phyloP scores from a whole-genome alignment of 2,329 filamentous ascomycete species.

The Calonectria montana region DNA sequence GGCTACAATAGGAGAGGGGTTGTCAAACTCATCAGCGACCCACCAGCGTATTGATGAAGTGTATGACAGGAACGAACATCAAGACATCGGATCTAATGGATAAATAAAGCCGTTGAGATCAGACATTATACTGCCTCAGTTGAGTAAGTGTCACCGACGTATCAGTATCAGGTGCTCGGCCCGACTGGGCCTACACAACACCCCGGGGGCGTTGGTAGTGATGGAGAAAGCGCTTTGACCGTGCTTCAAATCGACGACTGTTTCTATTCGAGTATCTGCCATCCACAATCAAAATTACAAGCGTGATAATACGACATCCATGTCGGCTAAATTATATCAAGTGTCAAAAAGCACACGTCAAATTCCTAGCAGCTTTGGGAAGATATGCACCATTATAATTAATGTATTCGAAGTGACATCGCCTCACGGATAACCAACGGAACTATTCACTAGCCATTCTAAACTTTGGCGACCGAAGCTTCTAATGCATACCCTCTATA shows the following conservation, averaged over 20 bases:
- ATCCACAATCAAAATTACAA: no score
- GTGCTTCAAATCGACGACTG: not conserved
- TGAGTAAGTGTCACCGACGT: not conserved
- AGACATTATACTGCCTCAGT: not conserved
- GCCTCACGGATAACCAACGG: conserved; percentile 33
- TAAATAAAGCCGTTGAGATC: not conserved
- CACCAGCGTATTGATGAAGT: not conserved
- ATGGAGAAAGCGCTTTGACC: not conserved
- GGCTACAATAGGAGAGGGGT: not conserved
- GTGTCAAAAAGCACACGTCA: not conserved
- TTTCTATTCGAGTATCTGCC: not conserved
- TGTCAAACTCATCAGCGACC: not conserved
- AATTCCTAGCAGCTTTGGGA: not conserved
- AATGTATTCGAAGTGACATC: conserved; percentile 37
- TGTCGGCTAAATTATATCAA: not conserved
- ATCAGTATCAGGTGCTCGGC: not conserved
- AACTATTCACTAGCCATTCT: conserved; percentile 31
- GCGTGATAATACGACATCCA: not conserved
- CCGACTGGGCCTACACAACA: not conserved
- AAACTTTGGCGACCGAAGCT: not conserved
- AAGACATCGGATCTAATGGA: not conserved
- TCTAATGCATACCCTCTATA: conserved; percentile 5
- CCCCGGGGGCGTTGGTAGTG: not conserved
- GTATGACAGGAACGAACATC: no score
- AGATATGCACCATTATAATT: conserved; percentile 42